Percentiles rank a stretch among this genome's conserved stretches.
phyloP scores from a whole-genome alignment of 495 filamentous ascomycete genomes.

The Collariella sp. region DNA sequence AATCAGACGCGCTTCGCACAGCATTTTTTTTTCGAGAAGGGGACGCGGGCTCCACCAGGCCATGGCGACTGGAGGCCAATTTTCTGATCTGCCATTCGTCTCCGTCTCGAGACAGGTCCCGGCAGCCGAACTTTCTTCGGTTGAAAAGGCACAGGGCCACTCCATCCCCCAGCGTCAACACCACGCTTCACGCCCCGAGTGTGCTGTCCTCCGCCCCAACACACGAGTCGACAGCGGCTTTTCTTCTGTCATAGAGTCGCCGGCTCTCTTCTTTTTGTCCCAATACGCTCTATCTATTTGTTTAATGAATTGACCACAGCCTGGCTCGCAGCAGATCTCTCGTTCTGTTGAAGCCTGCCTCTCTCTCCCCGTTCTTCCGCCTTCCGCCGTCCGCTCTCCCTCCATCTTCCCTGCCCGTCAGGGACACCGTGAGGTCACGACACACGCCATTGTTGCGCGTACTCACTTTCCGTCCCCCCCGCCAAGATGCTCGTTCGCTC shows the following conservation, averaged over 20 bases:
- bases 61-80: constrained; percentile 3
- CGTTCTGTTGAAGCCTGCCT: constrained; percentile 4
- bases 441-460: not conserved
- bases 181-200: not conserved
- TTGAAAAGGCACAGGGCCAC: not conserved
- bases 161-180: not conserved
- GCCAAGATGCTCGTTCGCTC: constrained; percentile 25
- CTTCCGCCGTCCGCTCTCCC: not conserved
- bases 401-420: no score
- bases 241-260: not conserved
- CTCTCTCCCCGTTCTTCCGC: not conserved
- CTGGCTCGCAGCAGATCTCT: not conserved
- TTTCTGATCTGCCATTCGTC: not conserved
- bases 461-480: not conserved
- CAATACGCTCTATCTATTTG: not conserved
- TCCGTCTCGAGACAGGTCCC: not conserved
- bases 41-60: not conserved
- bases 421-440: not conserved
- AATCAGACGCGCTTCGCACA: not conserved
- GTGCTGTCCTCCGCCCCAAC: not conserved
- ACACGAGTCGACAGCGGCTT: constrained; percentile 7
- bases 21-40: constrained; percentile 6
- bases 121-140: no score
- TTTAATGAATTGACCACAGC: constrained; percentile 16
- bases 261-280: constrained; percentile 9